Base-by-base conservation (phyloP, 208 protist genomes). In the Novymonas esmeraldas region DNA sequence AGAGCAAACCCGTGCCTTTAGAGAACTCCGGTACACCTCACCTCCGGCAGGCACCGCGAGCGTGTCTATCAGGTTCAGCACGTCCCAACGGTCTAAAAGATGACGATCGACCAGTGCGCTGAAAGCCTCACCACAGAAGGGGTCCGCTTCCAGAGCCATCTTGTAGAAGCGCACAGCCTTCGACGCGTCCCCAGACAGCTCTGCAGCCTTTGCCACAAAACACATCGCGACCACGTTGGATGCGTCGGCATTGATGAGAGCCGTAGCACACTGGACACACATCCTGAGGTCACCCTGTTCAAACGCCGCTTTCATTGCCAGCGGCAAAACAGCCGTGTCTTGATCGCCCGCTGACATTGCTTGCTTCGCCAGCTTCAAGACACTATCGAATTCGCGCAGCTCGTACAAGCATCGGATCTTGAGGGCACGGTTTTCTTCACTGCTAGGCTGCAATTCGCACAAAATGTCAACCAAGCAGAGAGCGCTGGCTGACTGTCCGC, bases 51-150 rank as follows among this genome's bases (percentile, higher is more conserved):
- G 86, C 26, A 95, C 65, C 10, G 29, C 44, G 31, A 94, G 73
- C 2, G 83, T 82, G 45, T 94, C 81, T 22, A 94, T 70, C 50
- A 92, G 41, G 20, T 49, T 55, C 49, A 67, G 29, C 20, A 90
- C 49, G 33, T 89, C 77, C 10, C 56, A 66, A 13, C 61, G 61
- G 42, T 81, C 79, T 16, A 90, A 45, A 50, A 95, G 76, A 31
- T 82, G 73, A 28, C 83, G 75, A 36, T 95, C 86, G 51, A 88
- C 63, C 42, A 95, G 64, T 42, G 87, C 83, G 42, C 66, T 70
- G 42, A 95, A 76, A 6, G 90, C 84, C 65, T 93, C 85, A 1
- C 60, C 76, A 65, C 85, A 93, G 64, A 90, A 91, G 11, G 87
- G 82, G 63, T 95, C 85, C 18, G 67, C 69, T 24, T 81, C 62